Base-by-base conservation (phyloP, 148 eudicot species). In the Heliamphora exappendiculata region DNA sequence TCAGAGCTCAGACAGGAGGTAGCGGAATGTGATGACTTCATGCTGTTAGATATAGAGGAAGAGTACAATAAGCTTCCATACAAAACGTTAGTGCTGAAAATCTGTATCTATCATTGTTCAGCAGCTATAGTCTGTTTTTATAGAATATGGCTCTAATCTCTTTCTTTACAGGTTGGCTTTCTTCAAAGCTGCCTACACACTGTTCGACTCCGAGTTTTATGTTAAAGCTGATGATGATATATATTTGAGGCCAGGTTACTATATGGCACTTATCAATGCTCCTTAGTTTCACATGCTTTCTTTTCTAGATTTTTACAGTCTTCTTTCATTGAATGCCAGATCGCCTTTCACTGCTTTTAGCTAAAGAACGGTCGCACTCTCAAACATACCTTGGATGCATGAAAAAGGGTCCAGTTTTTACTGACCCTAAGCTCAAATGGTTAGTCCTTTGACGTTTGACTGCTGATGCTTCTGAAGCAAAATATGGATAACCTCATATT, bases 371-470 rank as follows among this genome's bases (percentile, higher is more conserved):
- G 58, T 42, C 92, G 45, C 88, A 91, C 74, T 88, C 96, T 44
- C 96, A 91, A 79, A 95, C 98, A 58, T 95, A 95, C 78, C 86
- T 95, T 70, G 98, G 98, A 65, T 95, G 98, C 88, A 85, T 95
- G 98, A 95, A 95, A 67, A 95, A 95, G 71, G 98, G 98, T 70
- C 97, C 96, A 16, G 98, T 95, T 67, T 91, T 95, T 80, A 92
- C 96, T 42, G 93, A 89, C 76, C 93, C 95, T 7, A 89, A 87
- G 73, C 88, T 92, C 26, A 94, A 94, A 92, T 94, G 98, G 98
- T 94, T 75, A 79, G 97, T 79, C 73, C 47, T 50, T 14, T 59
- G 45, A 70, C 34, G 44, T 71, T 20, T 62, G 28, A 19, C 37
- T 67, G 17, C 75, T 36, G 16, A 1, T 60, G 29, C 16, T 75